Evolutionary conservation across 2,329 filamentous ascomycete species (phyloP).

Genomic region (Microsporum canis): DNA sequence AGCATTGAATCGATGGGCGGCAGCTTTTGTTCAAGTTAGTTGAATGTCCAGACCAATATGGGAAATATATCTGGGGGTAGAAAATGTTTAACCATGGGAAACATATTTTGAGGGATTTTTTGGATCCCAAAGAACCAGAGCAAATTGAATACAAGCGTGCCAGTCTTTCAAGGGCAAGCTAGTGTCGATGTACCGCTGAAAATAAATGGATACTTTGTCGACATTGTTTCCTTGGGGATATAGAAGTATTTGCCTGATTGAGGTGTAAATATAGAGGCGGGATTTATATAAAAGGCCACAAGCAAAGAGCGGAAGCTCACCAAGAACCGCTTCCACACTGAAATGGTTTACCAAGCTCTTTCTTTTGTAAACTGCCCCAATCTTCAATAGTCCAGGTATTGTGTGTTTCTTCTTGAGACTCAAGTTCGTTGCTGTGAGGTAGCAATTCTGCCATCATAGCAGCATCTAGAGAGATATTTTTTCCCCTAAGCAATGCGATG

Average conservation of each 20-base stretch:
- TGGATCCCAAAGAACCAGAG: conserved; percentile 85
- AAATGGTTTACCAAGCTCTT: conserved; percentile 80
- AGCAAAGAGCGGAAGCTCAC: conserved; percentile 38
- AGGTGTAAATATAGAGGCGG: background rate
- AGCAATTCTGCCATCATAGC: conserved; percentile 75
- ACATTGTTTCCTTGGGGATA: conserved; percentile 93
- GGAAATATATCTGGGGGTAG: background rate
- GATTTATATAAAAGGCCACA: background rate
- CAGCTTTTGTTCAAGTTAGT: conserved; percentile 36
- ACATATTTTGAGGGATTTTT: conserved; percentile 74
- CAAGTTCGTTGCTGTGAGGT: conserved; percentile 64
- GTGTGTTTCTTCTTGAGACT: conserved; percentile 62
- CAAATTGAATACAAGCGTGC: conserved; percentile 95
- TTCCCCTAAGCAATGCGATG: background rate
- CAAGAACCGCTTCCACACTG: conserved; percentile 78
- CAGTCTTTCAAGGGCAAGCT: conserved; percentile 70
- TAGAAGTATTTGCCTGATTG: conserved; percentile 71
- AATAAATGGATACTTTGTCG: conserved; percentile 86
- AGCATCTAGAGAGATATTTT: conserved; percentile 46
- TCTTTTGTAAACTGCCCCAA: conserved; percentile 68
- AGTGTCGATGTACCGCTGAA: conserved; percentile 74
- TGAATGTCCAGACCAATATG: background rate
- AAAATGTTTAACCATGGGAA: conserved; percentile 49
- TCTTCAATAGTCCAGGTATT: conserved; percentile 80
- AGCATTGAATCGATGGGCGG: conserved; percentile 87